Conservation (phyloP, 495 filamentous ascomycete species). For the Hypoxylon trugodes region DNA sequence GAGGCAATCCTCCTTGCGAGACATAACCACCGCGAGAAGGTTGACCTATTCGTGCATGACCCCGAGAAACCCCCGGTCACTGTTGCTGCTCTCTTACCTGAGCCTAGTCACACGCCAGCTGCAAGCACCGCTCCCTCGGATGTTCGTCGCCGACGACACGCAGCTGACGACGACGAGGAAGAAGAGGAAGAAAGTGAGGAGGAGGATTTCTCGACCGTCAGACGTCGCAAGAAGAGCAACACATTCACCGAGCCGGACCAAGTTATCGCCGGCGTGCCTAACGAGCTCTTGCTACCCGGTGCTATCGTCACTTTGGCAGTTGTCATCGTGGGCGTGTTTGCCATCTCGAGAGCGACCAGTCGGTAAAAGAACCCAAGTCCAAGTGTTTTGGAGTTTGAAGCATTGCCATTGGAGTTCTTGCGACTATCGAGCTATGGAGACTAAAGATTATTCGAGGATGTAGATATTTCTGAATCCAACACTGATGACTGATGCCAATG, state of each 20-base stretch:
- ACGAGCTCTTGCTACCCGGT: conserved; percentile 91
- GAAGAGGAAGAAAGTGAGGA: conserved; percentile 70
- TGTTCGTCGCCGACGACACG: conserved; percentile 61
- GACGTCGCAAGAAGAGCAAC: conserved; percentile 50
- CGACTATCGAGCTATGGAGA: conserved; percentile 9
- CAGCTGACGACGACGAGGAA: conserved; percentile 56
- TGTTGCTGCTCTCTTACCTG: conserved; percentile 72
- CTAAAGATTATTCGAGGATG: conserved; percentile 12
- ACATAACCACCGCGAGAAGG: conserved; percentile 82
- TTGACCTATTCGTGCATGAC: conserved; percentile 96
- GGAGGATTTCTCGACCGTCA: conserved; percentile 59
- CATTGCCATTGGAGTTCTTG: conserved; percentile 16
- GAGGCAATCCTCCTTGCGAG: conserved; percentile 89
- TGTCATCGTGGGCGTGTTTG: conserved; percentile 92
- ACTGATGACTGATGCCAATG: conserved; percentile 5
- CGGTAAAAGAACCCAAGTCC: conserved; percentile 55
- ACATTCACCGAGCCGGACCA: conserved; percentile 65
- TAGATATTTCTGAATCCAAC: conserved; percentile 33
- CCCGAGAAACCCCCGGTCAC: conserved; percentile 82
- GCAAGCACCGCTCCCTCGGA: conserved; percentile 59
- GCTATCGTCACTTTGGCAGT: conserved; percentile 95
- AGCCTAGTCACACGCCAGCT: conserved; percentile 61
- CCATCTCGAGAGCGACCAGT: conserved; percentile 78
- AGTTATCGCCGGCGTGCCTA: conserved; percentile 89
- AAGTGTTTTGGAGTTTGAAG: neutral